Conservation (phyloP, 2,329 filamentous ascomycete species). For the Ascochyta koolunga region DNA sequence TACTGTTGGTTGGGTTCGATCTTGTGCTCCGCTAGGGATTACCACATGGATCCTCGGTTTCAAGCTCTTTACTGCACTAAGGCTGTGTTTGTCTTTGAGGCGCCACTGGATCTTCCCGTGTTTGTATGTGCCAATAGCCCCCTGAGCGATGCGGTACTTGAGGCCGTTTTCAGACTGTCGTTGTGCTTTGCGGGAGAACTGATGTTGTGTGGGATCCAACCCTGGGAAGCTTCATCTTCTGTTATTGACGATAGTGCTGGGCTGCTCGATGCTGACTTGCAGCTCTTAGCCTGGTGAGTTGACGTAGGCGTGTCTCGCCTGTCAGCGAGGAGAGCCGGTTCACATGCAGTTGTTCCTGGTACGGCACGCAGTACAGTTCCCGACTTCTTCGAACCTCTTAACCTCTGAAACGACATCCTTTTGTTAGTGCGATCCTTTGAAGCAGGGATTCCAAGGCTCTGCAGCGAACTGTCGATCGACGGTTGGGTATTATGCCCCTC, state of each 20-base stretch:
- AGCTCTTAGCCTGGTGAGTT: slow-evolving; percentile 21
- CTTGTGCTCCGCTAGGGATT: slow-evolving; percentile 41
- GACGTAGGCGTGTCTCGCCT: slow-evolving; percentile 46
- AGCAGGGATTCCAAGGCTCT: slow-evolving; percentile 9
- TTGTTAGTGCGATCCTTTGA: slow-evolving; percentile 12
- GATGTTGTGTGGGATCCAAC: slow-evolving; percentile 27
- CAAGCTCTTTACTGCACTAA: slow-evolving; percentile 23
- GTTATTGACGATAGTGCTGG: slow-evolving; percentile 23
- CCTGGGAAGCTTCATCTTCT: slow-evolving; percentile 20
- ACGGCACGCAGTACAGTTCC: slow-evolving; percentile 46
- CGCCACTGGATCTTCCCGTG: slow-evolving; percentile 53
- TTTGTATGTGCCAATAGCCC: slow-evolving; percentile 53
- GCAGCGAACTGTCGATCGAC: slow-evolving; percentile 3
- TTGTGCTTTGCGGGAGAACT: slow-evolving; percentile 20
- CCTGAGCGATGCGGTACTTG: slow-evolving; percentile 29
- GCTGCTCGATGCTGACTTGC: slow-evolving; percentile 25
- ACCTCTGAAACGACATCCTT: slow-evolving; percentile 31
- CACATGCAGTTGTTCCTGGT: slow-evolving; percentile 32
- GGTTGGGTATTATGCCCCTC: neutral
- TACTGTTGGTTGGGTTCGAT: slow-evolving; percentile 39
- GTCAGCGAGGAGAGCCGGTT: slow-evolving; percentile 41
- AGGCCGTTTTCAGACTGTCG: slow-evolving; percentile 33
- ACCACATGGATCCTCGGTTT: slow-evolving; percentile 46
- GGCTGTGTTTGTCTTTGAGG: slow-evolving; percentile 22
- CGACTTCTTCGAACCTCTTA: slow-evolving; percentile 29